Percentiles rank a stretch among this genome's conserved stretches.
phyloP scores from a whole-genome alignment of 2,329 filamentous ascomycete genomes.

The Ascochyta lentis region DNA sequence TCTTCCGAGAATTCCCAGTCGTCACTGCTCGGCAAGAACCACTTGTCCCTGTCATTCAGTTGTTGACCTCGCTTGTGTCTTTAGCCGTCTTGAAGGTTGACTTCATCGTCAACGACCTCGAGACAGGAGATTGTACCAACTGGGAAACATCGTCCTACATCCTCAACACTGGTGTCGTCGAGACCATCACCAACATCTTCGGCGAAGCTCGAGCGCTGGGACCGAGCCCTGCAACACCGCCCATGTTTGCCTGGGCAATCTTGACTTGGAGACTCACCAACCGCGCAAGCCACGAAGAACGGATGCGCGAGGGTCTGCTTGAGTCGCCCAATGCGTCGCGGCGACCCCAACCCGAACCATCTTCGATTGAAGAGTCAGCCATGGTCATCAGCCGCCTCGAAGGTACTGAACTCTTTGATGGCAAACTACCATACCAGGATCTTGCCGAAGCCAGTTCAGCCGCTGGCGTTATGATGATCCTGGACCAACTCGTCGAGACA shows the following conservation, averaged over 20 bases:
- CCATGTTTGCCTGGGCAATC: slow-evolving; percentile 81
- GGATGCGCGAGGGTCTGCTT: slow-evolving; percentile 37
- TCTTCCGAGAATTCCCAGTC: slow-evolving; percentile 69
- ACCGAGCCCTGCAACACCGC: slow-evolving; percentile 71
- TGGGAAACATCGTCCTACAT: slow-evolving; percentile 65
- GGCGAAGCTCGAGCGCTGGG: slow-evolving; percentile 61
- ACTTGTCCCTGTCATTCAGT: slow-evolving; percentile 70
- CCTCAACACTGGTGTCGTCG: slow-evolving; percentile 71
- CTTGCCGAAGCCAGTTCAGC: slow-evolving; percentile 36
- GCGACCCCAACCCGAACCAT: slow-evolving; percentile 21
- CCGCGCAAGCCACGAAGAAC: slow-evolving; percentile 31
- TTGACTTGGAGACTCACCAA: slow-evolving; percentile 54
- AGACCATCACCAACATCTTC: slow-evolving; percentile 75
- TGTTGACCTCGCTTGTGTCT: slow-evolving; percentile 73
- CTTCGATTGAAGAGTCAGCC: slow-evolving; percentile 38
- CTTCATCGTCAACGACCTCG: slow-evolving; percentile 60
- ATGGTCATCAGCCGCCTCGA: slow-evolving; percentile 32
- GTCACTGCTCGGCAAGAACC: slow-evolving; percentile 53
- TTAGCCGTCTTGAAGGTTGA: slow-evolving; percentile 75
- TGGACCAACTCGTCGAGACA: slow-evolving; percentile 35
- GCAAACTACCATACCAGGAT: slow-evolving; percentile 32
- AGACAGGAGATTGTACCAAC: slow-evolving; percentile 30
- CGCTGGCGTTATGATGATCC: slow-evolving; percentile 33
- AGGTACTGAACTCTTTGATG: slow-evolving; percentile 35
- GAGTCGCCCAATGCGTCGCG: slow-evolving; percentile 27